Conservation (phyloP, 108 stramenopile species). For the Nitzschia sp. region DNA sequence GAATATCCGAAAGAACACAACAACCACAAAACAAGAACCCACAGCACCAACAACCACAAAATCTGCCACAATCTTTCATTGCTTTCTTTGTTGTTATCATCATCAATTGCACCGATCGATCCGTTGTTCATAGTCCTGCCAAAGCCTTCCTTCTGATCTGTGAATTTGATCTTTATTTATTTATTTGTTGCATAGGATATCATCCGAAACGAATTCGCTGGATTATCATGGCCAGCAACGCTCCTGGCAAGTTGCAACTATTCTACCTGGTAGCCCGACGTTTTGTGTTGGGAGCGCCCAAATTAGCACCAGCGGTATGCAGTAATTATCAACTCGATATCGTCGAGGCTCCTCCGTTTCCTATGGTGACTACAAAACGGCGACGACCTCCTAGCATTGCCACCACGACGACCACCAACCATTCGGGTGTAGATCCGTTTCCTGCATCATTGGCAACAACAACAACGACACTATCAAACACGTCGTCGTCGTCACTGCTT, state of each 20-base stretch:
- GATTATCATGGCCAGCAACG: not conserved
- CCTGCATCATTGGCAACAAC: not conserved
- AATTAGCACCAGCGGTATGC: not conserved
- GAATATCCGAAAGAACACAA: too few species aligned
- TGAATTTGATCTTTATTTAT: too few species aligned
- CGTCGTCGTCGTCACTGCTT: not conserved
- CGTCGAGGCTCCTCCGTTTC: not conserved
- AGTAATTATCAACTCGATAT: not conserved
- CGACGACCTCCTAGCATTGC: not conserved
- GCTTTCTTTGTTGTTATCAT: too few species aligned
- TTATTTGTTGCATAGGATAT: too few species aligned
- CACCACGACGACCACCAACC: not conserved
- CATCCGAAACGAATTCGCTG: too few species aligned
- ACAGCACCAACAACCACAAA: too few species aligned
- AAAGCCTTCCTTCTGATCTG: too few species aligned
- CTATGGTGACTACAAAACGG: not conserved
- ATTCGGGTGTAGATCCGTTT: not conserved
- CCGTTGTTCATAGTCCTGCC: too few species aligned
- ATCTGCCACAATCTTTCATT: too few species aligned
- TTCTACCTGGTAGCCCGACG: not conserved
- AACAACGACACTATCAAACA: not conserved
- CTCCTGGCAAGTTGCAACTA: not conserved
- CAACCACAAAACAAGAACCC: too few species aligned
- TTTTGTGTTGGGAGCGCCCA: constrained; percentile 1
- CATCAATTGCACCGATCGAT: too few species aligned